Conservation (phyloP, 805 yeast genomes). For the Sugiyamaella boreocaroliniensis region DNA sequence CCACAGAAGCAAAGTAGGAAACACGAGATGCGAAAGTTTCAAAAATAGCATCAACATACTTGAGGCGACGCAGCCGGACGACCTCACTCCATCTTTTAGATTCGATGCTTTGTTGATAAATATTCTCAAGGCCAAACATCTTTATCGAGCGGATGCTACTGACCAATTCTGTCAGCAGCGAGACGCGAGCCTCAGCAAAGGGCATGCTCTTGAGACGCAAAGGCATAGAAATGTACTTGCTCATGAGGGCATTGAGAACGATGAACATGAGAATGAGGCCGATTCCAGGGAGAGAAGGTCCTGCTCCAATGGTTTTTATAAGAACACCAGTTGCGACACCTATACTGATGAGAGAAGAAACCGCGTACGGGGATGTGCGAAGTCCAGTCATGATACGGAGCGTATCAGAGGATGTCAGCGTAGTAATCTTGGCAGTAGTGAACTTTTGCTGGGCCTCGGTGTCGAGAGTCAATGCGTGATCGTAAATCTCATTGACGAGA, state of each 20-base stretch:
- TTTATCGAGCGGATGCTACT: constrained; percentile 74
- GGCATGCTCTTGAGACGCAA: constrained; percentile 51
- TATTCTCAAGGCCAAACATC: constrained; percentile 79
- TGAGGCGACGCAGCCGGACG: constrained; percentile 51
- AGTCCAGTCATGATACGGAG: constrained; percentile 66
- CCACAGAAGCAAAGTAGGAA: constrained; percentile 65
- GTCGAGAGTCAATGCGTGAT: constrained; percentile 53
- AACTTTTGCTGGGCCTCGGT: constrained; percentile 46
- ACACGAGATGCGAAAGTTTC: constrained; percentile 60
- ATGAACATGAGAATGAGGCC: constrained; percentile 34
- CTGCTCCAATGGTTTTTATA: constrained; percentile 54
- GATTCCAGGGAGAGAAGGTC: constrained; percentile 56
- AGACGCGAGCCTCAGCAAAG: constrained; percentile 58
- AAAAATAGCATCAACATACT: constrained; percentile 53
- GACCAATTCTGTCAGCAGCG: constrained; percentile 73
- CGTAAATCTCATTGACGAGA: constrained; percentile 58
- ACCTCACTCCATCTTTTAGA: constrained; percentile 54
- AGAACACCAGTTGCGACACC: constrained; percentile 53
- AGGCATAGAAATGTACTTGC: constrained; percentile 33
- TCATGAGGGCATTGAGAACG: constrained; percentile 25
- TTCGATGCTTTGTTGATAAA: constrained; percentile 50
- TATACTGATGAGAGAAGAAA: constrained; percentile 54
- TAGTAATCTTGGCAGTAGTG: constrained; percentile 59
- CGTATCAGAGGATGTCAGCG: constrained; percentile 64
- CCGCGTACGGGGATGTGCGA: constrained; percentile 53